Evolutionary conservation across 768 basidiomycete genomes (phyloP).

Genomic region (Russula dissimulans): DNA sequence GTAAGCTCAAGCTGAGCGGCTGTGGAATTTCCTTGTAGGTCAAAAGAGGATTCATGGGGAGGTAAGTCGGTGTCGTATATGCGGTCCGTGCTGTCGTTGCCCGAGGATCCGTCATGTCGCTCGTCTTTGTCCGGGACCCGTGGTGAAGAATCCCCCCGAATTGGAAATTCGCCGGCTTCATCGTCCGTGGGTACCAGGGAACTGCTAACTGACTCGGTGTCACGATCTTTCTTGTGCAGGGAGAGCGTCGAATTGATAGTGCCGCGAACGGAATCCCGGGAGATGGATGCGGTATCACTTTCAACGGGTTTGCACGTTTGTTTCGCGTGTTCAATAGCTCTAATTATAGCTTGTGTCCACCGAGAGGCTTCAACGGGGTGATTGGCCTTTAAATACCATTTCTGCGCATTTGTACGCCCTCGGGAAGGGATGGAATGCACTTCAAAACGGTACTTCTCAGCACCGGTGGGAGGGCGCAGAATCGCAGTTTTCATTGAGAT

Average conservation of each 20-base stretch:
- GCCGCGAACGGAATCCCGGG: slow-evolving; percentile 14
- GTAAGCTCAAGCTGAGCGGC: slow-evolving; percentile 75
- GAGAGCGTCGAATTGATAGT: slow-evolving; percentile 6
- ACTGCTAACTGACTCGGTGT: slow-evolving; percentile 20
- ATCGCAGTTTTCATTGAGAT: slow-evolving; percentile 78
- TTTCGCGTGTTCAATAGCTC: slow-evolving; percentile 64
- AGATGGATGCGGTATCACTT: slow-evolving; percentile 33
- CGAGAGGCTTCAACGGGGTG: slow-evolving; percentile 85
- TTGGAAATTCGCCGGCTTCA: slow-evolving; percentile 16
- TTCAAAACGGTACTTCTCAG: slow-evolving; percentile 72
- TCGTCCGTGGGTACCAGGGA: slow-evolving; percentile 21
- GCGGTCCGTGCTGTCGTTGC: slow-evolving; percentile 30
- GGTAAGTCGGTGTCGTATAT: slow-evolving; percentile 29
- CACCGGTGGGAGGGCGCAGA: slow-evolving; percentile 41
- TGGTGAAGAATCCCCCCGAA: background rate
- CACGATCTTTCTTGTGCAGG: slow-evolving; percentile 6
- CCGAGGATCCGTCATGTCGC: slow-evolving; percentile 39
- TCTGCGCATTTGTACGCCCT: slow-evolving; percentile 43
- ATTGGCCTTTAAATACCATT: slow-evolving; percentile 77
- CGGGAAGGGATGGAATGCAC: slow-evolving; percentile 54
- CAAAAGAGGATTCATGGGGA: slow-evolving; percentile 51
- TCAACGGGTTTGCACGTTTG: slow-evolving; percentile 32
- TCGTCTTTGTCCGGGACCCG: background rate
- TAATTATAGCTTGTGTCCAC: slow-evolving; percentile 71
- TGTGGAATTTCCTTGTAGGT: slow-evolving; percentile 59